Percentiles rank a stretch among this genome's conserved stretches.
Evolutionary conservation across 2,329 filamentous ascomycete genomes (phyloP).

Genomic region (Penicillium sp.): DNA sequence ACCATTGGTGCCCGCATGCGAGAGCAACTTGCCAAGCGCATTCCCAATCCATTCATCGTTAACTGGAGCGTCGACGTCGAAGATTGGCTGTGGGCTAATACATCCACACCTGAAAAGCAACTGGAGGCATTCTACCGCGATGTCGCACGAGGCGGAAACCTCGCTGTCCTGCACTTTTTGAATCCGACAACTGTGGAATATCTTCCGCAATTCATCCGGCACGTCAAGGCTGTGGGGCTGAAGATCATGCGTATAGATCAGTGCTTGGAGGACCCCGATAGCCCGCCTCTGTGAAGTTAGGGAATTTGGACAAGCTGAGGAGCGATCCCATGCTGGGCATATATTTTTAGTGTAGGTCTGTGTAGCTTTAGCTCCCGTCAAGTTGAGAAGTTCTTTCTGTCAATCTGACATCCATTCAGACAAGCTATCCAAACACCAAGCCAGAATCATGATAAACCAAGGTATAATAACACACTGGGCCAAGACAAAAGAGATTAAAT

Average conservation of each 20-base stretch:
- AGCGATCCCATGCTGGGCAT: not conserved
- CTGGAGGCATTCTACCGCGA: slow-evolving; percentile 65
- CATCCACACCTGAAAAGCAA: slow-evolving; percentile 64
- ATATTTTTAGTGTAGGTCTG: slow-evolving; percentile 7
- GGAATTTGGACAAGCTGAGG: not conserved
- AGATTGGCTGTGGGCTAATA: slow-evolving; percentile 68
- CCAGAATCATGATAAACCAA: not conserved
- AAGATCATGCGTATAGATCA: slow-evolving; percentile 67
- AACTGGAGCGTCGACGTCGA: slow-evolving; percentile 71
- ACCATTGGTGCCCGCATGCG: slow-evolving; percentile 67
- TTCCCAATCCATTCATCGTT: slow-evolving; percentile 59
- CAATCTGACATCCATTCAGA: not conserved
- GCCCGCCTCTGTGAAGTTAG: slow-evolving; percentile 17
- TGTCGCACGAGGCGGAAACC: slow-evolving; percentile 60
- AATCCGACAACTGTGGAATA: slow-evolving; percentile 65
- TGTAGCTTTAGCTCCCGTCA: not conserved
- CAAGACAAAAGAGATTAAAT: not conserved
- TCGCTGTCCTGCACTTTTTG: slow-evolving; percentile 71
- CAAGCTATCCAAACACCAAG: not conserved
- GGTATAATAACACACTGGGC: not conserved
- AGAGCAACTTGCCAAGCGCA: slow-evolving; percentile 57
- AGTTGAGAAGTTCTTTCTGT: not conserved
- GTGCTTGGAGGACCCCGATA: slow-evolving; percentile 60
- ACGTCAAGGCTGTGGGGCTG: slow-evolving; percentile 64
- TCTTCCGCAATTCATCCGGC: slow-evolving; percentile 63